Conservation (phyloP, 2,329 filamentous ascomycete species). For the Biscogniauxia marginata region DNA sequence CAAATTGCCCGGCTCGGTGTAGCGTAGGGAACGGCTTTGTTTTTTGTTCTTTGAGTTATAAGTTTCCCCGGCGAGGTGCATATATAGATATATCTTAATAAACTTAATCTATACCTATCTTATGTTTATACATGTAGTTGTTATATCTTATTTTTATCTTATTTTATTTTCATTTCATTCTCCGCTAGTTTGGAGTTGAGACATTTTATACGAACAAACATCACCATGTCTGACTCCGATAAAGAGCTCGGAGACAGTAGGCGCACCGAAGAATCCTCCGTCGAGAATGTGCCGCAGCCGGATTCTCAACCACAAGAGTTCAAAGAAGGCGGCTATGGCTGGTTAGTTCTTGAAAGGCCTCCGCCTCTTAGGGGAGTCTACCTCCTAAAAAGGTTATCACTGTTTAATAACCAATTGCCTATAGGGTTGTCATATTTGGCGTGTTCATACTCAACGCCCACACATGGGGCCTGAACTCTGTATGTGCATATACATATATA, state of each 20-base stretch:
- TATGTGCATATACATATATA: constrained; percentile 32
- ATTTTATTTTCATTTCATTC: background rate
- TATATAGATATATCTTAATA: no score
- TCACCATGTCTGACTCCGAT: background rate
- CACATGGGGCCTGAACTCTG: constrained; percentile 73
- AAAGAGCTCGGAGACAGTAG: background rate
- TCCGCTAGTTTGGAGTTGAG: background rate
- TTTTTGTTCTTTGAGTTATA: no score
- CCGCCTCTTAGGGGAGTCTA: constrained; percentile 2
- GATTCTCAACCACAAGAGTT: constrained; percentile 50
- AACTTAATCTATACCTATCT: no score
- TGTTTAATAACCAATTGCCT: constrained; percentile 11
- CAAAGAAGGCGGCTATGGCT: constrained; percentile 60
- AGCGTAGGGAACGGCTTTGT: no score
- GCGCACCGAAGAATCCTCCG: background rate
- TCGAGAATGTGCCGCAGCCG: constrained; percentile 8
- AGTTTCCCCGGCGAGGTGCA: no score
- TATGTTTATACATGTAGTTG: no score
- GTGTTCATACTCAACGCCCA: constrained; percentile 63
- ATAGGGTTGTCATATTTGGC: constrained; percentile 52
- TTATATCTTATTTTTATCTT: background rate
- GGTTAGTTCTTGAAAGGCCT: constrained; percentile 36
- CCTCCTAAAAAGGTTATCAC: no score
- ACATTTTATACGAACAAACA: background rate
- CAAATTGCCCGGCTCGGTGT: no score